Conservation (phyloP, 23 red algal species). For the Gracilaria caudata region DNA sequence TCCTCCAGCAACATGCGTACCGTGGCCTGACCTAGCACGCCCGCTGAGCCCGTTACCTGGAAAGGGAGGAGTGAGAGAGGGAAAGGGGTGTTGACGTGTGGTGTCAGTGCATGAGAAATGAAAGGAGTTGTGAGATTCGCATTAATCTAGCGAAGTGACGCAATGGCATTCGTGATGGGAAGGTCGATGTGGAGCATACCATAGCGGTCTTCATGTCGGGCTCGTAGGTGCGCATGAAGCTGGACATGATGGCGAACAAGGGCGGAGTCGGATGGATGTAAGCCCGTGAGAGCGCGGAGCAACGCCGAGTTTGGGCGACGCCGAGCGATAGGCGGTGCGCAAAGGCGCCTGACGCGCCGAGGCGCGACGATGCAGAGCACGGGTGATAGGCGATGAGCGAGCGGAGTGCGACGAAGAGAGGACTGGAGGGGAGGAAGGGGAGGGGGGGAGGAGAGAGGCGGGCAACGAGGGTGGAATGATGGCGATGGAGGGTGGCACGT, state of each 20-base stretch:
- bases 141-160: neutral
- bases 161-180: neutral
- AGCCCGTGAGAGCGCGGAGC: neutral
- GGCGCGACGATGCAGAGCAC: slow-evolving; percentile 32
- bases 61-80: neutral
- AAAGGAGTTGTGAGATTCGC: neutral
- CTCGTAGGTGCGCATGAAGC: slow-evolving; percentile 64
- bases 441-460: neutral
- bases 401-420: neutral
- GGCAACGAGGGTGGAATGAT: neutral
- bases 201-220: slow-evolving; percentile 93
- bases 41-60: slow-evolving; percentile 94
- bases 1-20: slow-evolving; percentile 92
- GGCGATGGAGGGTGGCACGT: neutral
- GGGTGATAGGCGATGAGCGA: neutral
- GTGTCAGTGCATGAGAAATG: slow-evolving; percentile 15
- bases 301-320: neutral
- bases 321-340: slow-evolving; percentile 15
- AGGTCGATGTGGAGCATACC: slow-evolving; percentile 53
- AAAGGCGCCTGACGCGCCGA: slow-evolving; percentile 58
- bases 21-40: slow-evolving; percentile 89
- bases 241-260: slow-evolving; percentile 13
- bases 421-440: neutral
- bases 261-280: neutral
- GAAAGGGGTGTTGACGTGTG: neutral